These are phyloP conservation scores for Nemania sp. DNA, from an alignment of 2,329 filamentous ascomycete species.

Conservation along the genomic window DNA sequence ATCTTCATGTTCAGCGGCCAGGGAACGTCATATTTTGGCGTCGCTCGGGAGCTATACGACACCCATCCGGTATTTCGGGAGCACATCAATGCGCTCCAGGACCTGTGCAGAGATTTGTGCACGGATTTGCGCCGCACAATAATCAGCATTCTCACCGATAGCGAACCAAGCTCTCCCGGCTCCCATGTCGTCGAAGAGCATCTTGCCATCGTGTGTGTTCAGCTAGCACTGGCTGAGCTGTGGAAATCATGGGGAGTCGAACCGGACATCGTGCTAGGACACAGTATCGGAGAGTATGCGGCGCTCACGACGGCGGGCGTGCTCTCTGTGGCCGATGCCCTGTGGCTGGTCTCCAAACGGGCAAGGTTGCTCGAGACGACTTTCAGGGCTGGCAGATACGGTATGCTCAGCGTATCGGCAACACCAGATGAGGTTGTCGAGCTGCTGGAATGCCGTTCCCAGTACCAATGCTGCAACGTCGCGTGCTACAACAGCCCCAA, in stretches of 20 bases:
- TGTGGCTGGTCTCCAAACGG: constrained; percentile 61
- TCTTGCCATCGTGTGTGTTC: constrained; percentile 40
- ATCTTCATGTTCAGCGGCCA: constrained; percentile 34
- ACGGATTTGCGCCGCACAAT: constrained; percentile 38
- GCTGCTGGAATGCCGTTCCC: constrained; percentile 40
- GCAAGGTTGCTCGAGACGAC: constrained; percentile 58
- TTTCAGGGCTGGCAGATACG: constrained; percentile 59
- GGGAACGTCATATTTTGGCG: constrained; percentile 21
- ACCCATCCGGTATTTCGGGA: constrained; percentile 28
- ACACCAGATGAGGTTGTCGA: constrained; percentile 53
- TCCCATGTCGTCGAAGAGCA: constrained; percentile 40
- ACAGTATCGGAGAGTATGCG: constrained; percentile 64
- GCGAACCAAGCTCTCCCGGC: constrained; percentile 12
- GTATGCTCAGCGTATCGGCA: constrained; percentile 59
- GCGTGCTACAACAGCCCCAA: constrained; percentile 20
- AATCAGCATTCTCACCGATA: constrained; percentile 46
- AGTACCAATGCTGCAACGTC: constrained; percentile 5
- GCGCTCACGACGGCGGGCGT: constrained; percentile 63
- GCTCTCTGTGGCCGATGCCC: constrained; percentile 60
- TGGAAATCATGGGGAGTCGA: constrained; percentile 46
- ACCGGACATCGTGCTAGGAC: constrained; percentile 48
- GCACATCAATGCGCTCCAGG: constrained; percentile 1
- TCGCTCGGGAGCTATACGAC: constrained; percentile 24
- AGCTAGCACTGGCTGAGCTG: constrained; percentile 45
- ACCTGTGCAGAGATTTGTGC: constrained; percentile 1